Evolutionary conservation across 495 filamentous ascomycete species (phyloP).

Genomic region (Amphirosellinia nigrospora): DNA sequence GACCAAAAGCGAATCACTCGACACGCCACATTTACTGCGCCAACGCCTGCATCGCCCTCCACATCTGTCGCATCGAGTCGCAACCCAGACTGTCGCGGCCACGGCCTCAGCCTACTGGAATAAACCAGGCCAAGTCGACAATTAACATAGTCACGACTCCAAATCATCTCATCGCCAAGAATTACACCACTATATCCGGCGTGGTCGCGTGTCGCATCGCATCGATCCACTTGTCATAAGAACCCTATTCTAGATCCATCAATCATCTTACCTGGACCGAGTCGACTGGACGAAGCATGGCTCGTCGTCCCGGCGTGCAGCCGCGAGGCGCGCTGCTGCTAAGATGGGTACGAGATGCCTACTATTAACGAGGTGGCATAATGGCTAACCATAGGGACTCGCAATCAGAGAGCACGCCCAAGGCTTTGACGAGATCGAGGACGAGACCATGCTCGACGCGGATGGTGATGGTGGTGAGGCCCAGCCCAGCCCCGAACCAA

Average conservation of each 20-base stretch:
- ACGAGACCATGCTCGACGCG: constrained; percentile 58
- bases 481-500: constrained; percentile 32
- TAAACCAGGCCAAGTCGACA: neutral
- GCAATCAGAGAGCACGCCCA: constrained; percentile 57
- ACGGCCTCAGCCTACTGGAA: neutral
- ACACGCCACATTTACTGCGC: neutral
- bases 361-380: neutral
- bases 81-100: neutral
- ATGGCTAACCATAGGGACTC: neutral
- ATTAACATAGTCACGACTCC: too few species aligned
- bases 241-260: neutral
- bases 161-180: neutral
- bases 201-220: neutral
- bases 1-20: neutral
- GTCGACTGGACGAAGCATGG: constrained; percentile 28
- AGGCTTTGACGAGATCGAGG: constrained; percentile 54
- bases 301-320: constrained; percentile 52
- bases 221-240: neutral
- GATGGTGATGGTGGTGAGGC: constrained; percentile 49
- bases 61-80: neutral
- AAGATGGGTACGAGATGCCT: constrained; percentile 46
- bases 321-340: constrained; percentile 53
- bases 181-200: neutral
- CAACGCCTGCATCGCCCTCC: neutral
- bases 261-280: neutral